Base-by-base conservation (phyloP, 2,329 filamentous ascomycete genomes). In the Tolypocladium cylindrosporum region DNA sequence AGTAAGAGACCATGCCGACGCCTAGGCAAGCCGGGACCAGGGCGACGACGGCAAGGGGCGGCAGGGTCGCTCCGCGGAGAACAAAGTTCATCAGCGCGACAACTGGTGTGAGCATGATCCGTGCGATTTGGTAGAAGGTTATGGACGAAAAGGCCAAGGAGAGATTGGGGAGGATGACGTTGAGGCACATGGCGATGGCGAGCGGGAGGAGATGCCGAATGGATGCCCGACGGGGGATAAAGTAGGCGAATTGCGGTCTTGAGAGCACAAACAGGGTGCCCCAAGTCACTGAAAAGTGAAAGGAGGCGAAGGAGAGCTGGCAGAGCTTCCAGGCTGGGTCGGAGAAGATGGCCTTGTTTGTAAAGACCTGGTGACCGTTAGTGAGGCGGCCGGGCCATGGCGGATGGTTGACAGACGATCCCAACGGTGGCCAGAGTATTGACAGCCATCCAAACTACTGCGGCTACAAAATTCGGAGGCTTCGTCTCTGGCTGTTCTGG, bases 261-360 rank as follows among this genome's bases (percentile, higher is more conserved):
- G 85, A 87, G 59, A 87, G 75, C 50, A 79, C 69, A 67, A 77
- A 85, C n/a, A 89, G 78, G 11, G 85, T 86, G 3, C 82, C 65
- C 71, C 79, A 86, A 34, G 86, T 89, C 66, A 87, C 75, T 66
- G 82, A 75, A 72, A 89, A 89, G 72, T 89, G 86, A 71, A 88
- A 87, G 57, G 82, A 76, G 54, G 85, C 85, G 65, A 89, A 89
- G 41, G 81, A 80, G 55, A 87, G 78, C 69, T 88, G 85, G 60
- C 78, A 80, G 37, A 83, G 76, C 66, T 83, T 83, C 66, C 86
- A 76, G 16, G 77, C 79, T 19, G 80, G 79, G 61, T 86, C 81
- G 31, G 80, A 81, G 73, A 88, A 88, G 69, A 89, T 86, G 61
- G 79, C 80, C 71, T 88, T 88, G 74, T 88, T 88, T 48, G 83